phyloP scores from a whole-genome alignment of 192 early-diverging fungal genomes.

The Glomus cerebriforme region DNA sequence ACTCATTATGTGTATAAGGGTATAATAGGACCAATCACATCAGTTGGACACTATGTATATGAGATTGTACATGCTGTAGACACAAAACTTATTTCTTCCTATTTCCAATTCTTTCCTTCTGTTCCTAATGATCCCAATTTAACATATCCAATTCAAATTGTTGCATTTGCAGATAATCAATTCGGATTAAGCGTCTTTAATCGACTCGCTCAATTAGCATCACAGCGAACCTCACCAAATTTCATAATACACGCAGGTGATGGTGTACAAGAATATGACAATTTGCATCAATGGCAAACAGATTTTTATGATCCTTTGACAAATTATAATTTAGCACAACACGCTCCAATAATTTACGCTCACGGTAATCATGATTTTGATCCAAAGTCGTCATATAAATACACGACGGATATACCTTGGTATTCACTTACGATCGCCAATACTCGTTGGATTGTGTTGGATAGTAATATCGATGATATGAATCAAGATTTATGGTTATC shows the following conservation, averaged over 20 bases:
- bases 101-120: constrained; percentile 24
- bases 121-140: constrained; percentile 22
- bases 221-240: constrained; percentile 44
- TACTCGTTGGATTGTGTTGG: constrained; percentile 67
- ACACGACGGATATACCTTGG: constrained; percentile 60
- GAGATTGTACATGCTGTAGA: constrained; percentile 17
- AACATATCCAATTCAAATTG: constrained; percentile 41
- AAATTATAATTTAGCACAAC: constrained; percentile 55
- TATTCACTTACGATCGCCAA: constrained; percentile 59
- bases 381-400: constrained; percentile 44
- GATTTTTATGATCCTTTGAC: constrained; percentile 68
- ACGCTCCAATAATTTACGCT: constrained; percentile 63
- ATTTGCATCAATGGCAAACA: constrained; percentile 69
- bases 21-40: constrained; percentile 35
- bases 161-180: constrained; percentile 52
- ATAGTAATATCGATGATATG: constrained; percentile 62
- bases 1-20: constrained; percentile 44
- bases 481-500: constrained; percentile 66
- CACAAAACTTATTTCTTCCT: not conserved
- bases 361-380: constrained; percentile 81
- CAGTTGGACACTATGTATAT: constrained; percentile 33
- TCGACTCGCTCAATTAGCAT: constrained; percentile 34
- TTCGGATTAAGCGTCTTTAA: constrained; percentile 49
- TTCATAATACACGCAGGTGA: constrained; percentile 72
- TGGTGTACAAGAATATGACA: constrained; percentile 58